phyloP scores from a whole-genome alignment of 148 eudicot genomes.

The Silene latifolia region DNA sequence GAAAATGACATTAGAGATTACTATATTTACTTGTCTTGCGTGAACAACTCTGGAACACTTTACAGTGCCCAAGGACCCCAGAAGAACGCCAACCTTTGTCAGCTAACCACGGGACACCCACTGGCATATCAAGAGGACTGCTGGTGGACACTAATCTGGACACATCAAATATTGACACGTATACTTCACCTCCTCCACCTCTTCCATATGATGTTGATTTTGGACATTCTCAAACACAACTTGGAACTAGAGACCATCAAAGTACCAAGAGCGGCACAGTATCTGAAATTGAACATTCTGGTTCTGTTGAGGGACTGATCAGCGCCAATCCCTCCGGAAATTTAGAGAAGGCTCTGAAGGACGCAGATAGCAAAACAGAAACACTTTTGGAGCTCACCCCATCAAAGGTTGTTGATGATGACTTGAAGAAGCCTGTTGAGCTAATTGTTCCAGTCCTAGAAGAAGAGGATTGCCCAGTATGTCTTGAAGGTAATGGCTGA shows the following conservation, averaged over 20 bases:
- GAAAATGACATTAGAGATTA: too few species aligned
- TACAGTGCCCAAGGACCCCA: conserved; percentile 65
- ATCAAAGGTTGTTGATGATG: conserved; percentile 41
- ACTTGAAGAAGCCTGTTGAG: conserved; percentile 56
- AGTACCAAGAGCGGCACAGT: conserved; percentile 36
- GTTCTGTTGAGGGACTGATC: conserved; percentile 29
- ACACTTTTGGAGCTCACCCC: conserved; percentile 43
- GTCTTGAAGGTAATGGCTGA: conserved; percentile 70
- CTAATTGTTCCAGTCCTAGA: conserved; percentile 28
- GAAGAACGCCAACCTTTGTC: conserved; percentile 74
- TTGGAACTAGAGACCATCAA: conserved; percentile 28
- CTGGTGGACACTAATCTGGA: conserved; percentile 80
- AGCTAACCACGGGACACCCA: conserved; percentile 37
- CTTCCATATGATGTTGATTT: conserved; percentile 52
- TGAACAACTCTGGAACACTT: conserved; percentile 5
- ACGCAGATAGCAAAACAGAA: conserved; percentile 35
- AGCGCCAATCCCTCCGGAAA: conserved; percentile 28
- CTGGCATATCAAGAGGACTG: conserved; percentile 52
- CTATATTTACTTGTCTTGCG: neutral
- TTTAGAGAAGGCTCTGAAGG: conserved; percentile 32
- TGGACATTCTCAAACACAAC: conserved; percentile 42
- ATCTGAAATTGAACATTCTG: conserved; percentile 29
- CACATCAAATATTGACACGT: conserved; percentile 69
- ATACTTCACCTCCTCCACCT: conserved; percentile 69
- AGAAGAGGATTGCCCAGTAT: conserved; percentile 85